Evolutionary conservation across 441 rosid genomes (phyloP), one percentile per base, ranked within the genome.

Genomic region (Populus tomentosa): DNA sequence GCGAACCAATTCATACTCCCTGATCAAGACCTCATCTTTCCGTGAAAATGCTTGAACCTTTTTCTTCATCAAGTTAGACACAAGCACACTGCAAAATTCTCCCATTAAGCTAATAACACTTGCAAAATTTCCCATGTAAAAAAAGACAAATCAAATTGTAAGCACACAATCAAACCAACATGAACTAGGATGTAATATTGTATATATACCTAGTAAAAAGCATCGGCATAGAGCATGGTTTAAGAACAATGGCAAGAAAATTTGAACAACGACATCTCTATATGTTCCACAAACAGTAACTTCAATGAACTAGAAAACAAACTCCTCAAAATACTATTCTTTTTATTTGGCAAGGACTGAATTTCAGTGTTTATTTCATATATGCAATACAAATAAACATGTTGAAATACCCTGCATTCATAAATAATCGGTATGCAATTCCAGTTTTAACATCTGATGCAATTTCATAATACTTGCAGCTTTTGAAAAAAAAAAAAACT

Each of bases 1-100:
- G 74, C 87, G 94, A 63, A 95, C 90, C 80, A 89, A 72, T 50
- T 87, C 90, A 85, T 86, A 91, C 85, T 95, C 98, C 64, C 88
- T 86, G 9, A 87, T 89, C 70, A 90, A 78, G 77, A 91, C 88
- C 56, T 79, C 86, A 65, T 85, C 87, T 81, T 86, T 87, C 30
- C 80, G 80, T 42, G 83, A 66, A 85, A 88, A 91, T 14, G 93
- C 95, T 73, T 87, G 85, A 64, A 66, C 89, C 69, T 77, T 86
- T 76, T 81, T 83, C 74, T 82, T 88, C 83, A 92, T 79, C 84
- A 89, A 90, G 79, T 84, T 82, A 69, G 97, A 88, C 75, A 95
- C 83, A 23, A 95, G 90, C 72, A 89, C 88, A 83, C 99, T 94
- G 94, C 85, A 90, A 74, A 86, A 79, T 50, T 79, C 56, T 59